These are phyloP conservation scores for Hypomyces perniciosus DNA, from an alignment of 2,329 filamentous ascomycete species.

Conservation along the genomic window DNA sequence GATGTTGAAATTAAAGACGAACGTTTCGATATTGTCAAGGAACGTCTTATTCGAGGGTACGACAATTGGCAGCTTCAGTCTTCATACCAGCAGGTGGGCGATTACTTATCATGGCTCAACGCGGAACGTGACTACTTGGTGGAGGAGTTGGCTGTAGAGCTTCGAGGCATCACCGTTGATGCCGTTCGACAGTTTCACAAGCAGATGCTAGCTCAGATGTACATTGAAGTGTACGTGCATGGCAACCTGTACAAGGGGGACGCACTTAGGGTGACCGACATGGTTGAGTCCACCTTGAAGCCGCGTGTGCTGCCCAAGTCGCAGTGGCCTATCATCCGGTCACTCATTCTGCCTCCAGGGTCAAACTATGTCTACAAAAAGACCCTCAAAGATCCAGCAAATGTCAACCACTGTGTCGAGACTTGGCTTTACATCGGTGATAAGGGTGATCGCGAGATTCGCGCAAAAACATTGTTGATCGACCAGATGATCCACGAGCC, in stretches of 20 bases:
- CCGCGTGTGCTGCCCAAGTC: constrained; percentile 65
- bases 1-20: constrained; percentile 81
- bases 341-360: constrained; percentile 69
- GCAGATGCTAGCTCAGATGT: constrained; percentile 73
- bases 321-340: constrained; percentile 75
- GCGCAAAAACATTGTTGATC: constrained; percentile 74
- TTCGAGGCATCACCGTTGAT: constrained; percentile 66
- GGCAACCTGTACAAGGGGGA: constrained; percentile 95
- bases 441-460: constrained; percentile 59
- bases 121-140: constrained; percentile 71
- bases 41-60: constrained; percentile 68
- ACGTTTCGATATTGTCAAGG: constrained; percentile 86
- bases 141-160: constrained; percentile 71
- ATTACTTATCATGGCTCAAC: constrained; percentile 75
- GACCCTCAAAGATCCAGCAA: constrained; percentile 75
- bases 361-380: constrained; percentile 81
- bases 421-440: constrained; percentile 68
- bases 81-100: constrained; percentile 81
- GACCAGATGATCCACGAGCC: constrained; percentile 91
- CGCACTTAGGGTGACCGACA: constrained; percentile 74
- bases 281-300: constrained; percentile 72
- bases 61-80: constrained; percentile 85
- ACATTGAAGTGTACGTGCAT: constrained; percentile 82
- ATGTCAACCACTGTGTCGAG: constrained; percentile 83
- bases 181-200: constrained; percentile 73